Base-by-base conservation (phyloP, 1,284 basidiomycete species). In the Tremellales sp. region DNA sequence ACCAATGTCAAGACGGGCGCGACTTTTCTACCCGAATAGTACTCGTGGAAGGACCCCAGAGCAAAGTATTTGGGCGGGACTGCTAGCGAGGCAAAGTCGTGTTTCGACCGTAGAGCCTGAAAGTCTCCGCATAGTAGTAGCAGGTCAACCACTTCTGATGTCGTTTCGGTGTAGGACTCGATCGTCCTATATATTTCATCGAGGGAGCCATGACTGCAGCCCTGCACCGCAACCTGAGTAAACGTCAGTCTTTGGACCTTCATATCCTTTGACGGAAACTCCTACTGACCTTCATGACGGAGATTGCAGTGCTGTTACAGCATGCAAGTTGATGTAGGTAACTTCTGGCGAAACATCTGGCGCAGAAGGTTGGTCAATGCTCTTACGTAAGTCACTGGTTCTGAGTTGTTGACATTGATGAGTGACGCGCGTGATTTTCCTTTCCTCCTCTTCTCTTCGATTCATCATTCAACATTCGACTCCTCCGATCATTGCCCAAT, bases 51-150 rank as follows among this genome's bases (percentile, higher is more conserved):
- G 45, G 84, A 84, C 21, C 90, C 89, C 22, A 98, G 77, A 22
- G 80, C 76, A 51, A 84, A 84, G 75, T 92, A 97, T 73, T 97
- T 98, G 50, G 81, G 77, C 0, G 94, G 94, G 0, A 92, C 89
- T 25, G 92, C 85, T 81, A 98, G 87, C 54, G 86, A 88, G 57
- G 87, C 81, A 40, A 97, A 79, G 75, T 99, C 96, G 50, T 83
- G 78, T 54, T 80, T 77, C 61, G 96, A 96, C 25, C 94, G 81
- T 41, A 97, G 79, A 8, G 96, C 93, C 74, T 94, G 88, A 65
- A 99, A 97, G 76, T 99, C 94, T 15, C 96, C 96, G 51, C 79
- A 79, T 40, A 94, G 84, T 36, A 98, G 80, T 3, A 98, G 80
- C 1, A 93, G 76, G 64, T 94, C 88, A 47, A 94, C 81, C 45